Percentiles rank a stretch among this genome's conserved stretches.
Evolutionary conservation across 768 basidiomycete genomes (phyloP).

Genomic region (Antrodiella citrinella): DNA sequence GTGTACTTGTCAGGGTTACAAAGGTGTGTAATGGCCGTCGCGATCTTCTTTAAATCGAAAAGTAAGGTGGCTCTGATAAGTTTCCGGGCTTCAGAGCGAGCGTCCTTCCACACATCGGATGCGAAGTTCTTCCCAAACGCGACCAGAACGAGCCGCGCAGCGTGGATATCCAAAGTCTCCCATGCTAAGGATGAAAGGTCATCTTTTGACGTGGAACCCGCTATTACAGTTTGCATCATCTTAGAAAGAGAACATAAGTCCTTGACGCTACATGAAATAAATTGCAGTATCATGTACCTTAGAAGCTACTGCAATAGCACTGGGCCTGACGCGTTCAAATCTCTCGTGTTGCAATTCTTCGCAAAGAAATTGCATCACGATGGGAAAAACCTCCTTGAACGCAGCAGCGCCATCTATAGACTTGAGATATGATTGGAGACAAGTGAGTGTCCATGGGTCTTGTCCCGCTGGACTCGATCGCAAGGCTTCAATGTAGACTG

Average conservation of each 20-base stretch:
- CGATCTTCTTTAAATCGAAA: conserved; percentile 28
- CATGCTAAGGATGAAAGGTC: conserved; percentile 25
- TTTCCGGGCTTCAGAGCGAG: conserved; percentile 32
- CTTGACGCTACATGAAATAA: too few species aligned
- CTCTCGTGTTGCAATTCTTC: conserved; percentile 78
- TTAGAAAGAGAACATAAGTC: too few species aligned
- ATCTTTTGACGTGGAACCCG: too few species aligned
- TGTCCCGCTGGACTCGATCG: conserved; percentile 18
- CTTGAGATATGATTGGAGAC: conserved; percentile 18
- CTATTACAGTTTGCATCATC: too few species aligned
- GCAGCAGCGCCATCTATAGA: conserved; percentile 11
- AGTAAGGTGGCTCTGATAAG: conserved; percentile 29
- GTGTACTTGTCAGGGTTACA: conserved; percentile 27
- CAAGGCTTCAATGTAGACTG: conserved; percentile 40
- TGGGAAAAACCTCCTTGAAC: conserved; percentile 53
- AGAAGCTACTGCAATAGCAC: conserved; percentile 50
- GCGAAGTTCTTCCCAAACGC: conserved; percentile 34
- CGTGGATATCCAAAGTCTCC: conserved; percentile 43
- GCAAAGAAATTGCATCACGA: conserved; percentile 64
- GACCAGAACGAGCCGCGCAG: conserved; percentile 35
- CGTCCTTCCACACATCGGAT: conserved; percentile 33
- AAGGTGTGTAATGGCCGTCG: conserved; percentile 24
- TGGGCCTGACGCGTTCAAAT: conserved; percentile 50
- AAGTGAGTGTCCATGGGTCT: conserved; percentile 26
- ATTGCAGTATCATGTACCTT: too few species aligned